phyloP scores from a whole-genome alignment of 1,139 yeast species.

The Protomyces inundatus region DNA sequence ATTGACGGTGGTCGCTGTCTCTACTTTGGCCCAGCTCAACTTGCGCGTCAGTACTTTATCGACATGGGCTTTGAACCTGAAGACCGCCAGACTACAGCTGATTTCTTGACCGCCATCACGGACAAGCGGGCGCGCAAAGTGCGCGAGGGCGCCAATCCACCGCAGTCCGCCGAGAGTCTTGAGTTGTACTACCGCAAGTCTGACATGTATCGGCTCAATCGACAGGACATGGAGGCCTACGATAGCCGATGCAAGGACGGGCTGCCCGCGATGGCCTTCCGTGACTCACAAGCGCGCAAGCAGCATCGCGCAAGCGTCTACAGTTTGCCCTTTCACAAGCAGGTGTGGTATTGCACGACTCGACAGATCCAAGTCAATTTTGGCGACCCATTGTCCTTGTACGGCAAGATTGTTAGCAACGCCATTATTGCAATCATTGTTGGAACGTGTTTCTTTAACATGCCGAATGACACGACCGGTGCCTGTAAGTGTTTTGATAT shows the following conservation, averaged over 20 bases:
- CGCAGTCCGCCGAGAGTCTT: conserved; percentile 63
- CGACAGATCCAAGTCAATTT: conserved; percentile 19
- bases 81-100: conserved; percentile 73
- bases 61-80: conserved; percentile 68
- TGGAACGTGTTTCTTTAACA: conserved; percentile 71
- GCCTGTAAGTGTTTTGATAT: conserved; percentile 40
- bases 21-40: conserved; percentile 57
- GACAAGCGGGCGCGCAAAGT: conserved; percentile 1
- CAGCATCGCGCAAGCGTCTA: background rate
- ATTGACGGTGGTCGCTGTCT: conserved; percentile 74
- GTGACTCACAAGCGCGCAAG: background rate
- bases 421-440: conserved; percentile 51
- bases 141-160: conserved; percentile 48
- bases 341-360: background rate
- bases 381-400: conserved; percentile 16
- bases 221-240: conserved; percentile 39
- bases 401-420: conserved; percentile 45
- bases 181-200: conserved; percentile 50
- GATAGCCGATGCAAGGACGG: conserved; percentile 42
- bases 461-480: conserved; percentile 47
- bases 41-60: conserved; percentile 56
- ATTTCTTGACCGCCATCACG: conserved; percentile 52
- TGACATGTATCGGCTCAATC: background rate
- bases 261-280: conserved; percentile 40
- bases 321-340: background rate